These are phyloP conservation scores for Alternaria sp. DNA, from an alignment of 2,329 filamentous ascomycete species.

Conservation along the genomic window DNA sequence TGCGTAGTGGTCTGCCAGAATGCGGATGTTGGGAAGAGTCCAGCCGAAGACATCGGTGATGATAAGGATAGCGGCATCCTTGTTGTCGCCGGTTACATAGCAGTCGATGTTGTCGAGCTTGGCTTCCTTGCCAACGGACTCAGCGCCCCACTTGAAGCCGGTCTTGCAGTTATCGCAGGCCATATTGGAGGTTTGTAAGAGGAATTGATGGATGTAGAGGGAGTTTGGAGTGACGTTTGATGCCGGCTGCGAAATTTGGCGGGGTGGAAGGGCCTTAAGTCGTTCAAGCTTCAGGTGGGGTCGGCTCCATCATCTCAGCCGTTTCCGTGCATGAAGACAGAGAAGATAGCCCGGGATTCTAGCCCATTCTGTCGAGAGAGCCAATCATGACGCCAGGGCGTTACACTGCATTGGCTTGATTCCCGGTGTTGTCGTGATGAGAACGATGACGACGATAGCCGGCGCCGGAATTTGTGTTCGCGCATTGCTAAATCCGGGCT, in stretches of 20 bases:
- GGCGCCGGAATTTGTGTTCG: background rate
- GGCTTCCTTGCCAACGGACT: constrained; percentile 47
- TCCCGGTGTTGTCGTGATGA: background rate
- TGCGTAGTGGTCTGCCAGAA: constrained; percentile 58
- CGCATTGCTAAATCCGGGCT: background rate
- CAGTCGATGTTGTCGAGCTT: constrained; percentile 47
- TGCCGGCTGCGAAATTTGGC: background rate
- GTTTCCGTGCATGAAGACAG: background rate
- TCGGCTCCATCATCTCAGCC: background rate
- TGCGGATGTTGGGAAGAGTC: constrained; percentile 54
- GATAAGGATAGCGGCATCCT: constrained; percentile 56
- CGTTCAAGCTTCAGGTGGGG: constrained; percentile 2
- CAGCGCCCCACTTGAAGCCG: constrained; percentile 50
- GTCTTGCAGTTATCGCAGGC: constrained; percentile 44
- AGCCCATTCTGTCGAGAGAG: background rate
- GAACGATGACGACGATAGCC: constrained; percentile 1
- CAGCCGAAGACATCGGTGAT: constrained; percentile 55
- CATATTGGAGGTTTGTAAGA: constrained; percentile 22
- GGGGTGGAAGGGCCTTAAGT: constrained; percentile 6
- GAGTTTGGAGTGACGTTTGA: background rate
- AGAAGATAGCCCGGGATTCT: background rate
- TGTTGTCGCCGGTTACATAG: constrained; percentile 53
- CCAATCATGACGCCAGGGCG: constrained; percentile 2
- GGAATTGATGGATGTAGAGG: background rate
- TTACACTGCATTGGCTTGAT: background rate